A percentile compares a stretch with the other conserved stretches of the same genome.
These are phyloP conservation scores for Aspergillus fumigatiaffinis DNA, from an alignment of 2,329 filamentous ascomycete species.

Conservation along the genomic window DNA sequence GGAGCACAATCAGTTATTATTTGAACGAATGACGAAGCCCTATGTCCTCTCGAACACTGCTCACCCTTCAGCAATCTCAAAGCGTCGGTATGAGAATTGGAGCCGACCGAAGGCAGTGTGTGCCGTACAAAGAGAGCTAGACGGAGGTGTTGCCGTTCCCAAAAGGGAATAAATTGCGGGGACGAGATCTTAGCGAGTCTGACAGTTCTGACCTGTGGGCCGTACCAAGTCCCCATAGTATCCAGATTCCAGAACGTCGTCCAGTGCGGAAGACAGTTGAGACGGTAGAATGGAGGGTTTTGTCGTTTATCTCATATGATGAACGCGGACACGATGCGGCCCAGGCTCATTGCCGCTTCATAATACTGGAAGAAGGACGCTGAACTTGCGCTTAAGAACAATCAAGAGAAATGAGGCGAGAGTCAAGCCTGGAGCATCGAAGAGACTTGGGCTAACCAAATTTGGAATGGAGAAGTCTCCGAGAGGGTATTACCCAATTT, in stretches of 20 bases:
- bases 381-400: no score
- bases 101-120: neutral
- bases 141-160: slow-evolving; percentile 13
- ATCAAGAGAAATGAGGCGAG: no score
- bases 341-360: no score
- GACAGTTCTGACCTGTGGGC: no score
- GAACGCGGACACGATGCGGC: no score
- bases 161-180: slow-evolving; percentile 4
- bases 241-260: neutral
- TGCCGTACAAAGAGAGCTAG: slow-evolving; percentile 6
- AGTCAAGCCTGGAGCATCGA: no score
- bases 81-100: neutral
- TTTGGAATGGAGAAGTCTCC: slow-evolving; percentile 7
- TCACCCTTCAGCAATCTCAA: neutral
- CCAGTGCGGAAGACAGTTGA: neutral
- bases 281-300: neutral
- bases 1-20: neutral
- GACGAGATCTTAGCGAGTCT: neutral
- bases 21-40: neutral
- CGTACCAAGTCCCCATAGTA: no score
- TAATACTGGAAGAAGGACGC: no score
- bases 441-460: slow-evolving; percentile 14
- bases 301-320: no score
- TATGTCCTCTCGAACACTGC: neutral
- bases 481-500: slow-evolving; percentile 2